phyloP scores from a whole-genome alignment of 2,329 filamentous ascomycete species.

The Annulohypoxylon truncatum region DNA sequence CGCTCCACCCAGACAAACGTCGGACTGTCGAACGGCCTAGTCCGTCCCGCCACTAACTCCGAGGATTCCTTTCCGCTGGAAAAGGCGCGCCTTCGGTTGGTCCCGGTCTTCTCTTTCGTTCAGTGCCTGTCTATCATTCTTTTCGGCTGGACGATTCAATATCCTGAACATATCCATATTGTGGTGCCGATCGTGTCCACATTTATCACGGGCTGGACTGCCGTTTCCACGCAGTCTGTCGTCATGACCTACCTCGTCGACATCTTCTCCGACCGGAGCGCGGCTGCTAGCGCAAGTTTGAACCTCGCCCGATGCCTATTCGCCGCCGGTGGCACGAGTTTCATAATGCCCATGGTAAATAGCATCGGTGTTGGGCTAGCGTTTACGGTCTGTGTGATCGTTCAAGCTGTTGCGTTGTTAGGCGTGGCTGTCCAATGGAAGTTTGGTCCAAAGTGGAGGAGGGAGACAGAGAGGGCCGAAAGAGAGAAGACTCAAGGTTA shows the following conservation, averaged over 20 bases:
- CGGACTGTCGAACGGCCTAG: neutral
- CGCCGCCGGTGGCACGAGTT: constrained; percentile 62
- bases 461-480: constrained; percentile 25
- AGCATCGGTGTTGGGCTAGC: constrained; percentile 58
- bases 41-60: constrained; percentile 12
- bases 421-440: constrained; percentile 59
- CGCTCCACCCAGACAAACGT: neutral
- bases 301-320: constrained; percentile 65
- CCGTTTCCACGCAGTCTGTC: constrained; percentile 60
- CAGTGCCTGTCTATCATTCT: constrained; percentile 60
- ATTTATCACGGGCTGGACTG: constrained; percentile 64
- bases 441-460: constrained; percentile 54
- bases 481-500: neutral
- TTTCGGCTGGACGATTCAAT: constrained; percentile 66
- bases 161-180: constrained; percentile 56
- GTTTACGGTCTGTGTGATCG: constrained; percentile 59
- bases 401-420: constrained; percentile 59
- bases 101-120: constrained; percentile 58
- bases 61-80: constrained; percentile 58
- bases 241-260: constrained; percentile 66
- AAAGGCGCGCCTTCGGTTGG: constrained; percentile 61
- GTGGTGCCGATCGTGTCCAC: constrained; percentile 62
- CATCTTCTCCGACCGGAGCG: constrained; percentile 61
- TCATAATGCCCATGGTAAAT: constrained; percentile 62
- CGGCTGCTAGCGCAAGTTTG: constrained; percentile 63